phyloP scores from a whole-genome alignment of 2,329 filamentous ascomycete species.

The Stagonosporopsis vannaccii region DNA sequence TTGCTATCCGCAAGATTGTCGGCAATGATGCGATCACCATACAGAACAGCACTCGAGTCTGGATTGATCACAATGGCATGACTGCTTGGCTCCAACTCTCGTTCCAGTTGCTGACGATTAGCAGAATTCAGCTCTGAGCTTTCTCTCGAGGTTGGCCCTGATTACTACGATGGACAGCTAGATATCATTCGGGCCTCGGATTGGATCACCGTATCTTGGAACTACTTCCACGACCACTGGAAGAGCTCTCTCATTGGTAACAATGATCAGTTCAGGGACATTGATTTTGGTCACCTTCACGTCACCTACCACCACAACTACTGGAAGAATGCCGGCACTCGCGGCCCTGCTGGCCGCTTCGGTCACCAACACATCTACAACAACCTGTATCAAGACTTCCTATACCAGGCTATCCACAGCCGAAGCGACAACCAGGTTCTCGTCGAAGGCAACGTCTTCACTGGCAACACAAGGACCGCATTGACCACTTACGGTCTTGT shows the following conservation, averaged over 20 bases:
- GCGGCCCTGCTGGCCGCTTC: conserved; percentile 69
- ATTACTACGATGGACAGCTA: conserved; percentile 68
- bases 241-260: conserved; percentile 69
- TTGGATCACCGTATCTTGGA: conserved; percentile 64
- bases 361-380: conserved; percentile 71
- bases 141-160: conserved; percentile 65
- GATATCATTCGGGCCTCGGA: conserved; percentile 70
- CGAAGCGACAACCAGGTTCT: conserved; percentile 55
- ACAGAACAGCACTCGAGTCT: conserved; percentile 62
- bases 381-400: conserved; percentile 52
- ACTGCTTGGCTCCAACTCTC: fast-evolving
- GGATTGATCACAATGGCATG: conserved; percentile 69
- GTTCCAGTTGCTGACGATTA: neutral
- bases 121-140: conserved; percentile 66
- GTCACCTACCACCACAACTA: conserved; percentile 74
- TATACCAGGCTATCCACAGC: conserved; percentile 53
- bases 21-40: conserved; percentile 68
- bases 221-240: conserved; percentile 65
- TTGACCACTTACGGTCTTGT: conserved; percentile 63
- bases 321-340: conserved; percentile 69
- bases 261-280: conserved; percentile 62
- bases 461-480: conserved; percentile 56
- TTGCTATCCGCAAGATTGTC: conserved; percentile 65
- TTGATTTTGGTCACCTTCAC: conserved; percentile 68
- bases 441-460: conserved; percentile 59